Evolutionary conservation across 257 asterid genomes (phyloP), one percentile per base, ranked within the genome.

Genomic region (Capsicum rhomboideum): DNA sequence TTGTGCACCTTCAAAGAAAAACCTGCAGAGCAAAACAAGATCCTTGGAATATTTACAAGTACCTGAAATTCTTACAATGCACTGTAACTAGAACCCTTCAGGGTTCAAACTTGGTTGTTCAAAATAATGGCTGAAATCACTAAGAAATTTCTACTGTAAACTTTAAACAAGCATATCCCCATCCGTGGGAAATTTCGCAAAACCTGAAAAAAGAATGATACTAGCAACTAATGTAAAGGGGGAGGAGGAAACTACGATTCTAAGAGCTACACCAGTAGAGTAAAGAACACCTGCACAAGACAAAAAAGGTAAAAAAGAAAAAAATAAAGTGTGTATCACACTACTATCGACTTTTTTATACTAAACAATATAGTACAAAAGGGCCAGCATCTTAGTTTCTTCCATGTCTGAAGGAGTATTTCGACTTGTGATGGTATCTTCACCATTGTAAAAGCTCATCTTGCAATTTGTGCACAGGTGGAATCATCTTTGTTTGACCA

Each of bases 401-500:
- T 50, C 17, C 63, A 50, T 4, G 44, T 26, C 46, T 29, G 10
- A 49, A 77, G 18, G 82, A 75, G 34, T 77, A 3, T 69, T 1
- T 8, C 26, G 8, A 14, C 81, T 75, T 26, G 81, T 4, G 1
- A 49, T 26, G 11, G 16, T 21, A 14, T 75, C 10, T 26, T 75
- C 63, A 49, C 10, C 61, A 23, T 49, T 75, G 71, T 6, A 82
- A 50, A 55, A 83, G 75, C 34, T 92, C 91, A 90, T 86, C 93
- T 84, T 77, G 97, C 94, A 79, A 88, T 82, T 46, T 87, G 53
- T 86, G 91, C 83, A 42, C 90, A 79, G 12, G 91, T 23, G 37
- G 97, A 84, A 52, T 93, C 97, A 1, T 95, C 97, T 80, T 92
- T 90, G 87, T 79, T 91, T 0, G 95, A 85, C 98, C 97, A 93